Evolutionary conservation across 768 basidiomycete species (phyloP).

Genomic region (Russula compacta): DNA sequence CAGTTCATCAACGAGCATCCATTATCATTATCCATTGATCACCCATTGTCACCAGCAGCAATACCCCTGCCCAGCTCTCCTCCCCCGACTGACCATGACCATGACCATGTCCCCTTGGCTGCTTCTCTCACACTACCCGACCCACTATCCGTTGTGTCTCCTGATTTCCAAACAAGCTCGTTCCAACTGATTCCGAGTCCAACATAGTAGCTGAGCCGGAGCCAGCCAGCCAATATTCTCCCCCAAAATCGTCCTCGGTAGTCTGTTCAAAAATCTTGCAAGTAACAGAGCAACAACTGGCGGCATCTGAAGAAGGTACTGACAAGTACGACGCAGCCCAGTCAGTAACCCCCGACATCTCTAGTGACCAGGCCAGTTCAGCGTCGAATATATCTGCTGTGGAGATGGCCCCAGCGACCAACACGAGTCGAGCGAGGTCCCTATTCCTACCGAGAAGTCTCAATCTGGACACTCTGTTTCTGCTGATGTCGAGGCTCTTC

Average conservation of each 20-base stretch:
- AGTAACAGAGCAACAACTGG: background rate
- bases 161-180: background rate
- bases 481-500: conserved; percentile 46
- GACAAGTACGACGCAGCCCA: background rate
- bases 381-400: background rate
- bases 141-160: background rate
- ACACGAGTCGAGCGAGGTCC: background rate
- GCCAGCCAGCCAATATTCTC: background rate
- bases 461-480: conserved; percentile 10
- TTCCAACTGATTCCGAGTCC: background rate
- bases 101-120: background rate
- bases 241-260: background rate
- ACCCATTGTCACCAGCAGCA: conserved; percentile 21
- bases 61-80: conserved; percentile 16
- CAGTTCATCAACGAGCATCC: conserved; percentile 26
- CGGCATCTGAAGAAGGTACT: background rate
- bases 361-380: background rate
- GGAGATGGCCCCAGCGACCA: background rate
- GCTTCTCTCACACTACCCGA: background rate
- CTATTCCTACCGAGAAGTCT: background rate
- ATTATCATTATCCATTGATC: conserved; percentile 26
- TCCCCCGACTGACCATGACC: background rate
- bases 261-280: background rate
- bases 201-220: background rate
- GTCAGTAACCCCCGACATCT: background rate